Evolutionary conservation across 768 basidiomycete genomes (phyloP).

Genomic region (Podaxis carcinomalis): DNA sequence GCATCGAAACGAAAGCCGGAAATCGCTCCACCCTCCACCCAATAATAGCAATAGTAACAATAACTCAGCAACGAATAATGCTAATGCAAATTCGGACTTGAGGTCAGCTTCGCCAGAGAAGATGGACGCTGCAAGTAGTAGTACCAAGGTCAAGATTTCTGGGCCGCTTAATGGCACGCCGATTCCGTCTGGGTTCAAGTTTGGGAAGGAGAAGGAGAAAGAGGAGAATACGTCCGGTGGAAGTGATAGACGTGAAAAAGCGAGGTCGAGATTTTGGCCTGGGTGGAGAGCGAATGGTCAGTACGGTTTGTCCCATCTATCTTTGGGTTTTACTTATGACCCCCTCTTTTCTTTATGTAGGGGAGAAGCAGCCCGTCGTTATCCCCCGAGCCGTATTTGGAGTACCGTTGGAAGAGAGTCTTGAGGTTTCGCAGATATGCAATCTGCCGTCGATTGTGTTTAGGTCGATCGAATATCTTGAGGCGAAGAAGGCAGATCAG

Average conservation of each 20-base stretch:
- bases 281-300: constrained; percentile 68
- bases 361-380: constrained; percentile 34
- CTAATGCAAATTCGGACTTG: constrained; percentile 24
- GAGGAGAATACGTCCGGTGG: background rate
- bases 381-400: constrained; percentile 81
- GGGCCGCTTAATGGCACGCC: constrained; percentile 81
- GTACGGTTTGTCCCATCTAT: background rate
- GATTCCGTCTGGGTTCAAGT: constrained; percentile 88
- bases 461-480: constrained; percentile 92
- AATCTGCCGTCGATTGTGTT: constrained; percentile 93
- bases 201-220: constrained; percentile 37
- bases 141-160: constrained; percentile 76
- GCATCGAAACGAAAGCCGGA: constrained; percentile 51
- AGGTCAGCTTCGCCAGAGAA: constrained; percentile 50
- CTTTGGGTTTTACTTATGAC: constrained; percentile 1
- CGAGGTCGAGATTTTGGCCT: constrained; percentile 93
- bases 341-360: constrained; percentile 15
- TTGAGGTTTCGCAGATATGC: constrained; percentile 86
- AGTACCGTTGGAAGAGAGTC: constrained; percentile 79
- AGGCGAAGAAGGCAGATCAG: constrained; percentile 89
- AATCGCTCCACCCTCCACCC: constrained; percentile 41
- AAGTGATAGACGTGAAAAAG: constrained; percentile 82
- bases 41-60: constrained; percentile 24
- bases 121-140: constrained; percentile 41
- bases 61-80: background rate